A percentile compares a stretch with the other conserved stretches of the same genome.
These are phyloP conservation scores for Diplodia mutila DNA, from an alignment of 2,329 filamentous ascomycete genomes.

Conservation along the genomic window DNA sequence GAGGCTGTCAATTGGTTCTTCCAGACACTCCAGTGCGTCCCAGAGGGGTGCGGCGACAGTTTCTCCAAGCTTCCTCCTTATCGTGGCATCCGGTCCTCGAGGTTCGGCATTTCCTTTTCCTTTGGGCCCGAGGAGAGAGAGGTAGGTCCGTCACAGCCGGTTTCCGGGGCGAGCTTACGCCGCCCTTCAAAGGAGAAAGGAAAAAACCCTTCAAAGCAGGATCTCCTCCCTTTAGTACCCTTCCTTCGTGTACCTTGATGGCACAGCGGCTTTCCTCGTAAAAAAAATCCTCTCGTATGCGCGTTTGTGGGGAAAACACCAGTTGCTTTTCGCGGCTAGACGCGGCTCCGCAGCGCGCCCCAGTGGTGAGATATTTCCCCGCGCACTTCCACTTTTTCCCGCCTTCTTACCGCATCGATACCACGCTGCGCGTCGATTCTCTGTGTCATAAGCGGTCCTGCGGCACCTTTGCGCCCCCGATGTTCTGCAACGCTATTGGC, in stretches of 20 bases:
- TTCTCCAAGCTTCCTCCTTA: neutral
- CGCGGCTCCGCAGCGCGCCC: neutral
- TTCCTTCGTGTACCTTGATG: neutral
- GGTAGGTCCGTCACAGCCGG: neutral
- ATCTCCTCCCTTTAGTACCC: neutral
- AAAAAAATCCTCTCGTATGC: neutral
- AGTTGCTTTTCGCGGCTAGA: slow-evolving; percentile 3
- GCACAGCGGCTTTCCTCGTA: neutral
- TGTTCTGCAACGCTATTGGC: neutral
- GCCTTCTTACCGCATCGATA: neutral
- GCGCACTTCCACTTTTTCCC: slow-evolving; percentile 2
- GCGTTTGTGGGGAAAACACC: neutral
- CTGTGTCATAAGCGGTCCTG: neutral
- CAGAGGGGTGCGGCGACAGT: too few species aligned
- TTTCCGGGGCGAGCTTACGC: neutral
- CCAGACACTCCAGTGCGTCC: neutral
- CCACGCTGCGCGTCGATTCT: neutral
- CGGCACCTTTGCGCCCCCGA: neutral
- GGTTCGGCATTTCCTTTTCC: neutral
- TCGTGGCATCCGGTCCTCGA: neutral
- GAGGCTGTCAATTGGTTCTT: neutral
- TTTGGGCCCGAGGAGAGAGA: neutral
- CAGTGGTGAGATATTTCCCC: neutral
- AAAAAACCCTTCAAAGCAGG: neutral
- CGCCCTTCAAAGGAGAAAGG: neutral